Base-by-base conservation (phyloP, 164 flowering plant genomes). In the Warburgia ugandensis region DNA sequence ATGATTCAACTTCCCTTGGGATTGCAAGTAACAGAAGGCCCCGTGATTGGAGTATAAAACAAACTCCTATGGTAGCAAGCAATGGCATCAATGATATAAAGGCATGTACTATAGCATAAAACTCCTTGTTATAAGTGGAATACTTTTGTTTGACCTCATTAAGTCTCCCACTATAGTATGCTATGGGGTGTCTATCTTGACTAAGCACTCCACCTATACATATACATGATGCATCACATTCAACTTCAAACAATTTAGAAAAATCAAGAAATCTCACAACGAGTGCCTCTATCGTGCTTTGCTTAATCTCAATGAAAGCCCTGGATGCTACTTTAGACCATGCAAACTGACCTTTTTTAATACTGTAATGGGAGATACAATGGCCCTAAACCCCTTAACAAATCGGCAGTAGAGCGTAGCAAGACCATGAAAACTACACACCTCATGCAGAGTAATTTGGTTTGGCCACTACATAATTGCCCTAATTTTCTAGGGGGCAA, bases 121-220 rank as follows among this genome's bases (percentile, higher is more conserved):
- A 48, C 30, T 48, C 52, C 3, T 29, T 48, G 3, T 48, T 38
- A 48, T 48, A 29, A 2, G 52, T 48, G 6, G 52, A 30, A 22
- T 48, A 48, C 0, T 1, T 29, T 29, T 29, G 38, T 1, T 48
- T 48, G 1, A 23, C 38, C 1, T n/a, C 52, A 19, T 48, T 48
- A 0, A 48, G 3, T 8, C 30, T 48, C 14, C 30, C 52, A 48
- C 36, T 48, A 13, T 26, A 47, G 16, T 9, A 47, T 10, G 50
- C 4, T 5, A 47, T 6, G 8, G 32, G 50, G 12, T 47, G 50
- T 9, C 32, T 2, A 6, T 48, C 52, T 17, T 48, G 52, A 23
- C 52, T 48, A 17, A 29, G 37, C 3, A 48, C 36, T 29, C 37
- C 36, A 17, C 52, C 52, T 29, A 48, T 48, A 17, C 37, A 3